These are phyloP conservation scores for Limnomonas spitsbergensis DNA, from an alignment of 139 green algal species.

Conservation along the genomic window DNA sequence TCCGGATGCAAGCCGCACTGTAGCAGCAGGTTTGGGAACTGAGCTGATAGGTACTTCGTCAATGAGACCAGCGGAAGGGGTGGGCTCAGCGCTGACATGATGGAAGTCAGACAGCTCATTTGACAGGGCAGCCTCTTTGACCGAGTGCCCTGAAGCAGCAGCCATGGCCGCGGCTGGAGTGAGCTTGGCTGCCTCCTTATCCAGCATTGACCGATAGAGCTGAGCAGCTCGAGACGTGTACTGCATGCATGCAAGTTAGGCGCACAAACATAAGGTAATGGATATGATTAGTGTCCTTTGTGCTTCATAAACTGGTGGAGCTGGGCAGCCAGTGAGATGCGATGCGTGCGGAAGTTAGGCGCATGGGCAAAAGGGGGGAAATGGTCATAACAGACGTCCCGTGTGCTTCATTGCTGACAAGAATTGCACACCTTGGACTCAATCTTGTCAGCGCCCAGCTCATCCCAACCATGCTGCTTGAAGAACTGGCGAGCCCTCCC, in stretches of 20 bases:
- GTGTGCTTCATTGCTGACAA: no score
- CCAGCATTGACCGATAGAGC: slow-evolving; percentile 85
- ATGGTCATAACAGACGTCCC: not conserved
- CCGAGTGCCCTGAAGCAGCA: not conserved
- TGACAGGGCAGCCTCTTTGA: no score
- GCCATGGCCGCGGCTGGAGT: slow-evolving; percentile 15
- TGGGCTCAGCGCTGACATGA: no score
- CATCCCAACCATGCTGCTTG: slow-evolving; percentile 97
- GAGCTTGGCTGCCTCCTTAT: slow-evolving; percentile 78
- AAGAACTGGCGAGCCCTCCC: slow-evolving; percentile 86
- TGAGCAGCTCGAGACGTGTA: slow-evolving; percentile 91
- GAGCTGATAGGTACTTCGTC: no score
- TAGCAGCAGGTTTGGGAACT: no score
- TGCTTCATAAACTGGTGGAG: not conserved
- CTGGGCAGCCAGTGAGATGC: no score
- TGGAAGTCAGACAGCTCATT: no score
- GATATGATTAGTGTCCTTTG: not conserved
- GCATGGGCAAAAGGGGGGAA: no score
- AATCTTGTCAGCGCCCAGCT: slow-evolving; percentile 88
- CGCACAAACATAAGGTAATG: not conserved
- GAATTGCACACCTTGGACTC: slow-evolving; percentile 72
- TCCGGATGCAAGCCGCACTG: no score
- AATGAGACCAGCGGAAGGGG: no score
- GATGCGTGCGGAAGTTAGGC: no score
- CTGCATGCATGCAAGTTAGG: slow-evolving; percentile 38